A percentile compares a stretch with the other conserved stretches of the same genome.
Evolutionary conservation across 192 early-diverging fungal species (phyloP).

Genomic region (Gonapodya sp.): DNA sequence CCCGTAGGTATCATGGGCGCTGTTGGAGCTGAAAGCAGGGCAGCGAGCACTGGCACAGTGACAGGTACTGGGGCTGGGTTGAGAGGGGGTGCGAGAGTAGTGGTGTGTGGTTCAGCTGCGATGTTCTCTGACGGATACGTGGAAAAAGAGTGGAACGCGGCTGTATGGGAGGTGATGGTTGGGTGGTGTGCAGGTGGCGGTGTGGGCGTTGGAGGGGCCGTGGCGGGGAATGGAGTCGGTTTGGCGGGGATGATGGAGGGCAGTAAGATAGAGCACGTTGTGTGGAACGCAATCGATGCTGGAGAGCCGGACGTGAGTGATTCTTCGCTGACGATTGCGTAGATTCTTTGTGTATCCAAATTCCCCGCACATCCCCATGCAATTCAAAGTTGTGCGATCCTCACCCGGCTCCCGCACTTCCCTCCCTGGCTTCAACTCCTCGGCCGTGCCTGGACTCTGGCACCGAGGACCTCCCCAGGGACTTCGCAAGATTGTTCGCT

Average conservation of each 20-base stretch:
- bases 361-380: not conserved
- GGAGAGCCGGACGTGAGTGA: slow-evolving; percentile 47
- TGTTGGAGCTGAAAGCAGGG: not conserved
- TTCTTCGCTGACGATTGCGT: too few species aligned
- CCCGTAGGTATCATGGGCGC: not conserved
- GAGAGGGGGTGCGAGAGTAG: slow-evolving; percentile 38
- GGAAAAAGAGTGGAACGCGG: slow-evolving; percentile 54
- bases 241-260: slow-evolving; percentile 8
- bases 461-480: slow-evolving; percentile 56
- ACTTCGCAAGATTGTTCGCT: slow-evolving; percentile 53
- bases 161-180: slow-evolving; percentile 47
- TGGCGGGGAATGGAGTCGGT: not conserved
- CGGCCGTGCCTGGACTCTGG: slow-evolving; percentile 44
- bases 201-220: not conserved
- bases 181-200: slow-evolving; percentile 22
- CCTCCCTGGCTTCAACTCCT: slow-evolving; percentile 34
- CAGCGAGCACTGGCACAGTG: not conserved
- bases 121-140: slow-evolving; percentile 56
- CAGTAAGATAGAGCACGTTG: slow-evolving; percentile 31
- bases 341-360: not conserved
- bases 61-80: not conserved
- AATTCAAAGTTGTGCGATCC: slow-evolving; percentile 40
- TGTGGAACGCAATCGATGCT: slow-evolving; percentile 48
- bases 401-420: slow-evolving; percentile 46
- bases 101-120: slow-evolving; percentile 36